phyloP scores from a whole-genome alignment of 2,329 filamentous ascomycete species.

The Stemphylium beticola region DNA sequence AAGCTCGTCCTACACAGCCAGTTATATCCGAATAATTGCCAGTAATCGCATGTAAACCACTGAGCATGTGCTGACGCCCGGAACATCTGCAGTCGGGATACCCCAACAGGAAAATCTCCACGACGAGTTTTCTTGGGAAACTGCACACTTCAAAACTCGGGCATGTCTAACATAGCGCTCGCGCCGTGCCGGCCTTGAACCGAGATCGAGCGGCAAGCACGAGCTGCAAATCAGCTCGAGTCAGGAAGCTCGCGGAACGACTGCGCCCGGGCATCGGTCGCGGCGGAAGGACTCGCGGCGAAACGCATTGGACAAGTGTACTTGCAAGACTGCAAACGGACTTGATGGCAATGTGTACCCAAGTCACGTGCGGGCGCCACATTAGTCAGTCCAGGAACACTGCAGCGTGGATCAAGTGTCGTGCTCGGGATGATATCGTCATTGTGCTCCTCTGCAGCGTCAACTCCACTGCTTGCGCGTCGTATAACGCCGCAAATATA shows the following conservation, averaged over 20 bases:
- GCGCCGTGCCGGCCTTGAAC: slow-evolving; percentile 31
- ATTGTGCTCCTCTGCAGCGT: neutral
- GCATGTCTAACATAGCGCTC: slow-evolving; percentile 30
- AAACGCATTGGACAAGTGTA: neutral
- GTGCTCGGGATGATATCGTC: slow-evolving; percentile 8
- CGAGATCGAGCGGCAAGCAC: slow-evolving; percentile 34
- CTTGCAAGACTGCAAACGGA: neutral
- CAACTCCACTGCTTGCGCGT: slow-evolving; percentile 12
- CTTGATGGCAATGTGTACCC: neutral
- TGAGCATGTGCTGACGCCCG: too few species aligned
- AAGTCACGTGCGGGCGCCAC: slow-evolving; percentile 2
- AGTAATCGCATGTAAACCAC: neutral
- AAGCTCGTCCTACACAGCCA: neutral
- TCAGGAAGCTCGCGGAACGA: slow-evolving; percentile 8
- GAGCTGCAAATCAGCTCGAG: slow-evolving; percentile 22
- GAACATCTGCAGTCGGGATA: too few species aligned
- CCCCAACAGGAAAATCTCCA: neutral
- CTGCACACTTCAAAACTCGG: slow-evolving; percentile 16
- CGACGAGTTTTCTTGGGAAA: neutral
- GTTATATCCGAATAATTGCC: neutral
- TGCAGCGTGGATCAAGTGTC: neutral
- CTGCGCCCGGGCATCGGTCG: slow-evolving; percentile 7
- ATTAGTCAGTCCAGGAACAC: slow-evolving; percentile 3
- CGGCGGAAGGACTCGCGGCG: slow-evolving; percentile 5
- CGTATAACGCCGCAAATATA: slow-evolving; percentile 9